Evolutionary conservation across 257 asterid species (phyloP).

Genomic region (Solanum phureja): DNA sequence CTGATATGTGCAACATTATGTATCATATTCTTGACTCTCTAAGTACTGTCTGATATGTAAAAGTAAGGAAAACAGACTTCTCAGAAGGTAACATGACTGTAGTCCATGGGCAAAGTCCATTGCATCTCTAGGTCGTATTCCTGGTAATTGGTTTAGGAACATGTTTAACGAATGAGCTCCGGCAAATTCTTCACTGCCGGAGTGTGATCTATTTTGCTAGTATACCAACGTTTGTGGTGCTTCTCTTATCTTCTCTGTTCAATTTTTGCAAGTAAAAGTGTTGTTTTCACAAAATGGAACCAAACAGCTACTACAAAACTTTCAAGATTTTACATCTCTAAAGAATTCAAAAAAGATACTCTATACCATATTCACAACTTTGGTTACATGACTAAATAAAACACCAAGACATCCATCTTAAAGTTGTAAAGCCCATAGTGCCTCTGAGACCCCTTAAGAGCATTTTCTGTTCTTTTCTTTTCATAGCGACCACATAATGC

Average conservation of each 20-base stretch:
- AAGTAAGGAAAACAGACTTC: background rate
- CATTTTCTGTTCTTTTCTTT: background rate
- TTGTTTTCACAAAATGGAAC: background rate
- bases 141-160: background rate
- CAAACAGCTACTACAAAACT: background rate
- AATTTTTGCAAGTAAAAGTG: background rate
- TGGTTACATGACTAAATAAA: background rate
- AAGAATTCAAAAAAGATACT: background rate
- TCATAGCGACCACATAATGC: background rate
- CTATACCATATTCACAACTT: background rate
- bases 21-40: background rate
- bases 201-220: background rate
- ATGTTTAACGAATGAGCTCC: background rate
- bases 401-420: background rate
- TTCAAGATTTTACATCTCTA: background rate
- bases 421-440: background rate
- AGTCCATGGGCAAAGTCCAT: background rate
- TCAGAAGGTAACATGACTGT: background rate
- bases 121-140: background rate
- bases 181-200: background rate
- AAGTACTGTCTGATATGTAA: background rate
- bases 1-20: background rate
- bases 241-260: background rate
- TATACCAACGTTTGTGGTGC: background rate
- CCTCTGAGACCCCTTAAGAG: background rate